These are phyloP conservation scores for Ophiostoma angusticollis DNA, from an alignment of 2,329 filamentous ascomycete genomes.

Conservation along the genomic window DNA sequence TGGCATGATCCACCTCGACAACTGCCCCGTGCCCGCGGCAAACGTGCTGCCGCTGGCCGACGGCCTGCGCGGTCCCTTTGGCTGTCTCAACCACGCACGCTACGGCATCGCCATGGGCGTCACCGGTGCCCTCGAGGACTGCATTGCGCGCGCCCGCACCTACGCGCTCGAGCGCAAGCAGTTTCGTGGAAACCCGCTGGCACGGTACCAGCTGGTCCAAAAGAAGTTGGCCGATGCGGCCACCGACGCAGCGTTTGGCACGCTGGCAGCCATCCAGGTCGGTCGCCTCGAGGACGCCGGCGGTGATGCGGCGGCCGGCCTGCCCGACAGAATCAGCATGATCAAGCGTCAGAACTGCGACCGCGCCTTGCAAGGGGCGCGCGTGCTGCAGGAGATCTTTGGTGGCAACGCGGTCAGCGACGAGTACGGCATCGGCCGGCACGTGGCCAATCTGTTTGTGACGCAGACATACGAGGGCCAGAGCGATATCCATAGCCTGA, in stretches of 20 bases:
- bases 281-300: conserved; percentile 87
- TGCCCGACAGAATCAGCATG: conserved; percentile 91
- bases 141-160: conserved; percentile 62
- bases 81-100: conserved; percentile 84
- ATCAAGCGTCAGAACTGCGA: conserved; percentile 98
- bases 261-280: conserved; percentile 81
- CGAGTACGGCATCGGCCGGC: conserved; percentile 87
- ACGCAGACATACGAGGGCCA: conserved; percentile 98
- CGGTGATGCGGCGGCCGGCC: conserved; percentile 66
- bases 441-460: conserved; percentile 92
- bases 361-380: conserved; percentile 64
- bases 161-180: conserved; percentile 92
- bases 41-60: conserved; percentile 93
- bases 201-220: conserved; percentile 92
- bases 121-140: conserved; percentile 90
- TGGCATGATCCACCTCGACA: conserved; percentile 94
- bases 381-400: conserved; percentile 84
- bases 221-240: conserved; percentile 92
- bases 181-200: conserved; percentile 90
- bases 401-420: conserved; percentile 97
- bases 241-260: conserved; percentile 83
- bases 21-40: conserved; percentile 71
- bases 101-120: conserved; percentile 90
- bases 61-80: conserved; percentile 78
- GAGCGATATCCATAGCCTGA: conserved; percentile 84